Evolutionary conservation across 805 yeast genomes (phyloP).

Genomic region (Pichia heedii): DNA sequence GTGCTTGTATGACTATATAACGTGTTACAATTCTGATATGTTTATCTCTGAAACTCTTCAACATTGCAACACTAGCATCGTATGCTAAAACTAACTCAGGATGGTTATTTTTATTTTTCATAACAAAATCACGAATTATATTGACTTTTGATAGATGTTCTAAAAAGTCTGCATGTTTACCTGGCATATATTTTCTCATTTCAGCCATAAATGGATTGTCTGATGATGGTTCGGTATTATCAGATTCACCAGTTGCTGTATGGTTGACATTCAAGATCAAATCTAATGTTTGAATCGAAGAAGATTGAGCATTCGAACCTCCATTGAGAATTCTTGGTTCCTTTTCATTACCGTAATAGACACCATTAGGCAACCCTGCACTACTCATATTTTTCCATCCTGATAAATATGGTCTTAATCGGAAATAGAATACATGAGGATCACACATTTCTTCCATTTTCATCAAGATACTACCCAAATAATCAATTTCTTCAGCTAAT

Average conservation of each 20-base stretch:
- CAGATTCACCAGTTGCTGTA: constrained; percentile 52
- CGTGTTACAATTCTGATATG: constrained; percentile 91
- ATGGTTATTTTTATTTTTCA: constrained; percentile 28
- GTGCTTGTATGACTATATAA: constrained; percentile 75
- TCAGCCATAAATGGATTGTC: constrained; percentile 56
- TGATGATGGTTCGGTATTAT: constrained; percentile 7
- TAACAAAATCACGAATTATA: constrained; percentile 57
- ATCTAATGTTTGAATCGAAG: constrained; percentile 82
- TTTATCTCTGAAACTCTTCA: constrained; percentile 81
- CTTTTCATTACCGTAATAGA: constrained; percentile 61
- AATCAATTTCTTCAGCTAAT: constrained; percentile 68
- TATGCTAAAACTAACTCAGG: constrained; percentile 62
- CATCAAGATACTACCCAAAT: constrained; percentile 62
- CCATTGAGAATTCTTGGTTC: constrained; percentile 60
- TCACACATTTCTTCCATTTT: constrained; percentile 91
- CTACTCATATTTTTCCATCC: constrained; percentile 92
- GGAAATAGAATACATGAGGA: constrained; percentile 82
- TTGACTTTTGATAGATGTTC: constrained; percentile 48
- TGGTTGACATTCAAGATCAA: constrained; percentile 69
- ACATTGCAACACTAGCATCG: constrained; percentile 84
- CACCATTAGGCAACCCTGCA: constrained; percentile 72
- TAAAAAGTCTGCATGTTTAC: constrained; percentile 69
- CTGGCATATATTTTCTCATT: constrained; percentile 89
- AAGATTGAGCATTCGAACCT: constrained; percentile 91
- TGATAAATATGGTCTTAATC: constrained; percentile 82